Base-by-base conservation (phyloP, 768 basidiomycete genomes). In the Gloeostereum incarnatum region DNA sequence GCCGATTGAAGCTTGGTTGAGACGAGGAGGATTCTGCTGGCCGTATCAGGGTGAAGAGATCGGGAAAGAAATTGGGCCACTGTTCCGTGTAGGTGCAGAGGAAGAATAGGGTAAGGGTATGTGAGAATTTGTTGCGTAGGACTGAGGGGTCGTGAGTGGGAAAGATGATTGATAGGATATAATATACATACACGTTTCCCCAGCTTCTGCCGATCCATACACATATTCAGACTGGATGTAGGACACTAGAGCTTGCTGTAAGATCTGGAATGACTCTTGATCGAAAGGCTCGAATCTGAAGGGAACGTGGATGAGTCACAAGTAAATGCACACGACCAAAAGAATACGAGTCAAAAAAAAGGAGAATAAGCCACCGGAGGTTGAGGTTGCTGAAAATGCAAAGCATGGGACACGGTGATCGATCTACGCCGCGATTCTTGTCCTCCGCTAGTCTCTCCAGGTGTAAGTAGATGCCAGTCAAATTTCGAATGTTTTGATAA, bases 111-210 rank as follows among this genome's bases (percentile, higher is more conserved):
- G 88, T 85, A 42, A 92, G 68, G 25, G 88, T 88, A 64, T 91
- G 88, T 19, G 87, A 86, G 63, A 91, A 89, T 59, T 96, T 96
- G 69, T 97, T 97, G 54, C 93, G 81, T 39, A 97, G 62, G 61
- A 86, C 90, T 93, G 45, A 9, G 26, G 44, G 29, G 37, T 46
- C 52, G 40, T 48, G 30, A 32, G 29, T 36, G 8, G 39, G 35
- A 31, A 2, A 36, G 20, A 38, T 23, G 41, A 27, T 9, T 38
- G 47, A 16, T 32, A 5, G 40, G 18, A 11, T 20, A 26, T 10
- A 40, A 47, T 36, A 30, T 10, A 70, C 92, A 61, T 54, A 92
- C 92, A 96, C 36, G 81, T 54, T 35, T 87, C 78, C 46, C 71
- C 77, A 17, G 76, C 73, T 63, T 97, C 93, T 31, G 89, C 87